These are phyloP conservation scores for Trichosporon sp. DNA, from an alignment of 1,284 basidiomycete species.

Conservation along the genomic window DNA sequence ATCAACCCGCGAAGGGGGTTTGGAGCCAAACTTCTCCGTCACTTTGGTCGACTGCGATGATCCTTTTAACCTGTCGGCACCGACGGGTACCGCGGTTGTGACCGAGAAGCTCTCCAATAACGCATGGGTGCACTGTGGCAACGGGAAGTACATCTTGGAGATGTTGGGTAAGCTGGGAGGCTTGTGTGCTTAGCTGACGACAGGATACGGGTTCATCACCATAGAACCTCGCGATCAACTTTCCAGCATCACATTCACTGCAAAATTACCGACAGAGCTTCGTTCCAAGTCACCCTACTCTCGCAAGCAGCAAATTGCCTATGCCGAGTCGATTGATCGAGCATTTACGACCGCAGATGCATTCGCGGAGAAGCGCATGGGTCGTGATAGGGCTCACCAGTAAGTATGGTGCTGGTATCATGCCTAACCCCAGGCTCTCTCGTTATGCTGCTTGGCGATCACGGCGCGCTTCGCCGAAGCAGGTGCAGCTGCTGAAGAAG, in stretches of 20 bases:
- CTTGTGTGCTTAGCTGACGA: not conserved
- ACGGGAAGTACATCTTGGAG: conserved; percentile 73
- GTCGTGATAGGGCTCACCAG: conserved; percentile 32
- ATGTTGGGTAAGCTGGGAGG: conserved; percentile 62
- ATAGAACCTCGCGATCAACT: conserved; percentile 60
- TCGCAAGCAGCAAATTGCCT: conserved; percentile 31
- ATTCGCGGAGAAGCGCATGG: conserved; percentile 38
- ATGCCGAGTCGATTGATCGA: conserved; percentile 40
- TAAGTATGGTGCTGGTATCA: conserved; percentile 21
- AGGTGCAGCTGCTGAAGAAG: conserved; percentile 67
- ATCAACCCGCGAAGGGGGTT: not conserved
- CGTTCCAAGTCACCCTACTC: conserved; percentile 33
- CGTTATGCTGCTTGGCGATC: conserved; percentile 74
- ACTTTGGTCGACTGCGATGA: conserved; percentile 80
- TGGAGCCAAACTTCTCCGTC: conserved; percentile 58
- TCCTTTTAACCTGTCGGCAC: conserved; percentile 62
- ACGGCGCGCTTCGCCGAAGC: conserved; percentile 66
- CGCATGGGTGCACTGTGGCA: conserved; percentile 66
- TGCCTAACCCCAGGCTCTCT: conserved; percentile 61
- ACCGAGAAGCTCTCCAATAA: conserved; percentile 61
- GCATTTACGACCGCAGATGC: conserved; percentile 58
- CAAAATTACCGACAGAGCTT: conserved; percentile 34
- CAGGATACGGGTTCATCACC: conserved; percentile 68
- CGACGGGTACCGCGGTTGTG: conserved; percentile 53
- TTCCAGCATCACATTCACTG: conserved; percentile 38